phyloP scores from a whole-genome alignment of 2,329 filamentous ascomycete species.

The Stemphylium beticola region DNA sequence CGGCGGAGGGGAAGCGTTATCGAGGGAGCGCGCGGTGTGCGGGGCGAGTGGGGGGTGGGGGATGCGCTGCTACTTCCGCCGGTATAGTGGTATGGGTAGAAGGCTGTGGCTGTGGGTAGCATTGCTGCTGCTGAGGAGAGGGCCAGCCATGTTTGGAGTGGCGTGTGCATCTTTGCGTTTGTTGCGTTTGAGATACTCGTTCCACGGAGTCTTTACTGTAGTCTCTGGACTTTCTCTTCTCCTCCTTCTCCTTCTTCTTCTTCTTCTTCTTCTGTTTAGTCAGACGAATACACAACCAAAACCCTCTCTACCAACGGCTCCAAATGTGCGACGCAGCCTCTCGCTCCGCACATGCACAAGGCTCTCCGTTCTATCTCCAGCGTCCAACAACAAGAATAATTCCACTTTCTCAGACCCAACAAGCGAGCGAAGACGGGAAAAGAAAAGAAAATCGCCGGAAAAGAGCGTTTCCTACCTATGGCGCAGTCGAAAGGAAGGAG shows the following conservation, averaged over 20 bases:
- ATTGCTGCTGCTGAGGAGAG: slow-evolving; percentile 26
- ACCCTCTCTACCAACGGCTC: no score
- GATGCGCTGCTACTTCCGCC: slow-evolving; percentile 8
- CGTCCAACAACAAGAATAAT: no score
- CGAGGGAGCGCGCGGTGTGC: slow-evolving; percentile 9
- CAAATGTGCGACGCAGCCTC: no score
- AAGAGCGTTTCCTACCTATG: not conserved
- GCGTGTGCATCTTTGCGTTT: slow-evolving; percentile 28
- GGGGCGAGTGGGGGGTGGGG: slow-evolving; percentile 1
- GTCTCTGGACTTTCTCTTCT: no score
- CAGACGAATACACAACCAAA: no score
- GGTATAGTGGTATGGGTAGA: slow-evolving; percentile 44
- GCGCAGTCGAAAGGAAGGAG: not conserved
- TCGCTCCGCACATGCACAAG: no score
- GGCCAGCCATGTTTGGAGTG: slow-evolving; percentile 29
- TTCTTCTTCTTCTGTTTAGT: no score
- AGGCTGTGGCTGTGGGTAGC: slow-evolving; percentile 37
- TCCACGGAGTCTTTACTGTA: no score
- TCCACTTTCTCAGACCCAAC: not conserved
- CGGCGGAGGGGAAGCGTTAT: slow-evolving; percentile 40
- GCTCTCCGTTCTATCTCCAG: no score
- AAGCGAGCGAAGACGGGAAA: not conserved
- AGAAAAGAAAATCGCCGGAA: not conserved
- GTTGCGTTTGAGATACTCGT: no score
- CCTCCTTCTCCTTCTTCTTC: no score